phyloP scores from a whole-genome alignment of 163 green algal genomes.

The Botryococcus braunii region DNA sequence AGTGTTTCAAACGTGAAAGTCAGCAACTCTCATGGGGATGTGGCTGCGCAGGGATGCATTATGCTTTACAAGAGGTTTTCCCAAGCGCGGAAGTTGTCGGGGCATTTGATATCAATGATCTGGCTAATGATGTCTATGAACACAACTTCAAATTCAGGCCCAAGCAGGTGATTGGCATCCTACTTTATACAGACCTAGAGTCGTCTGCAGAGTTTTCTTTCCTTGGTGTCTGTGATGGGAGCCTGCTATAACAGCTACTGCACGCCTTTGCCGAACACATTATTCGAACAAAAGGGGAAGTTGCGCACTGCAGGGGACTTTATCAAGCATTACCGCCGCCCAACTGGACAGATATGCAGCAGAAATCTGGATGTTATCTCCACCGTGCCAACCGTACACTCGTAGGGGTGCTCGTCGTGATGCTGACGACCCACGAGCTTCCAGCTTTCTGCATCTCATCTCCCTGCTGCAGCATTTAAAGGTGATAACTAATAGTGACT shows the following conservation, averaged over 20 bases:
- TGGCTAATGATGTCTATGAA: conserved; percentile 62
- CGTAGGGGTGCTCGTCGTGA: conserved; percentile 51
- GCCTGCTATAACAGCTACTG: background rate
- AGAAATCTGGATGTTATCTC: conserved; percentile 66
- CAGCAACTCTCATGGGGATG: background rate
- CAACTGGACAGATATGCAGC: conserved; percentile 45
- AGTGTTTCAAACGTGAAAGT: background rate
- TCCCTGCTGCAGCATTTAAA: conserved; percentile 22
- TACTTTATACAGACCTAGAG: background rate
- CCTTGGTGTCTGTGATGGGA: background rate
- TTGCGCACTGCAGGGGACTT: conserved; percentile 37
- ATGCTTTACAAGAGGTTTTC: conserved; percentile 27
- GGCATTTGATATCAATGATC: conserved; percentile 68
- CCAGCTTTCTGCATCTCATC: conserved; percentile 53
- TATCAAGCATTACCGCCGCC: conserved; percentile 27
- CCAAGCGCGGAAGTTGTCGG: conserved; percentile 31
- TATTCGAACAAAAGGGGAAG: background rate
- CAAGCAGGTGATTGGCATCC: conserved; percentile 24
- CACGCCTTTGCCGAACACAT: background rate
- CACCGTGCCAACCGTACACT: conserved; percentile 79
- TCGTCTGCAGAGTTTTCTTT: background rate
- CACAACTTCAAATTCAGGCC: conserved; percentile 53
- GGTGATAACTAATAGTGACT: background rate
- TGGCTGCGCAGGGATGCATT: conserved; percentile 45
- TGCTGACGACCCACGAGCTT: conserved; percentile 41